Base-by-base conservation (phyloP, 176 grass and related monocot species). In the Avena atlantica region DNA sequence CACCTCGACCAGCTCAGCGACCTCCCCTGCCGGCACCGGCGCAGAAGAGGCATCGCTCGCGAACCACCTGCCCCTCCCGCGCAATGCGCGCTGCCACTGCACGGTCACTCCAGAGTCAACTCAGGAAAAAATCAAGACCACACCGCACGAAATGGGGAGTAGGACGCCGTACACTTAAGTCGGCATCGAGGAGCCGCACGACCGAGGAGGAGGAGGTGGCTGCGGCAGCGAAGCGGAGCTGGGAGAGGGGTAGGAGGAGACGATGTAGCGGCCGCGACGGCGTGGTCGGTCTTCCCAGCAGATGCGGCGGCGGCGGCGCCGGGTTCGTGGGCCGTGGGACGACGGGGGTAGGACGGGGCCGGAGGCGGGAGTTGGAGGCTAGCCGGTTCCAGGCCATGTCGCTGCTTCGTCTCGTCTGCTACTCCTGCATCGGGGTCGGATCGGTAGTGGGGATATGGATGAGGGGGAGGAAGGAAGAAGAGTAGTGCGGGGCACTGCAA, bases 1-100 rank as follows among this genome's bases (percentile, higher is more conserved):
- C 20, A 98, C 93, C 7, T 93, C 92, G 85, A 98, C 93, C 87
- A 96, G 78, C 79, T 83, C 84, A 11, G 84, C 77, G 25, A 74
- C 70, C 78, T 82, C 81, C 48, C 19, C 64, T 13, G 65, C 21
- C 21, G 31, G 73, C 47, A 27, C 8, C 36, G 37, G 59, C 51
- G 80, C 86, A 14, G 82, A 51, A 34, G 66, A 87, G n/a, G 84
- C 82, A 21, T 84, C 78, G 76, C 70, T 90, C 1, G 82, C 87
- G 34, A 88, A 90, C 70, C 80, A 82, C 67, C 93, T 88, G 83
- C 55, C 51, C 52, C 10, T 40, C 36, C 10, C 53, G 40, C 16
- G 20, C 47, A 65, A 51, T 24, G 49, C 34, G 0, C 17, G 19
- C 19, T 79, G 21, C 44, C 63, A 76, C 89, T 90, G 72, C 78